Evolutionary conservation across 495 filamentous ascomycete species (phyloP).

Genomic region (Aspergillus bridgeri): DNA sequence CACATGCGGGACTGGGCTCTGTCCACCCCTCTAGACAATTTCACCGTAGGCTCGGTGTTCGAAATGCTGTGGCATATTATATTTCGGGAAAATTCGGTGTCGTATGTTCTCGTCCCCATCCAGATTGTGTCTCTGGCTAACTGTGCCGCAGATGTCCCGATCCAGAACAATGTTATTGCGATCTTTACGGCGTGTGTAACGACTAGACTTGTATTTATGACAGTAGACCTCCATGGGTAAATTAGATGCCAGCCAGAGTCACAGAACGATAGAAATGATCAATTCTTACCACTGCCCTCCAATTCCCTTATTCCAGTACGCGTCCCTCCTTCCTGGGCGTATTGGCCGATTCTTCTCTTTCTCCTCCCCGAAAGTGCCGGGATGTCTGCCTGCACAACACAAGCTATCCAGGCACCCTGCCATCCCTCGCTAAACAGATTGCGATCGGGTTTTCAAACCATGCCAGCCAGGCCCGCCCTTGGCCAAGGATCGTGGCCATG

Average conservation of each 20-base stretch:
- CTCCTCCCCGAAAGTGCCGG: too few species aligned
- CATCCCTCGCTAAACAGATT: too few species aligned
- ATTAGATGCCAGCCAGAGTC: background rate
- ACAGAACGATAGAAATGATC: background rate
- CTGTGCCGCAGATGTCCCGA: conserved; percentile 6
- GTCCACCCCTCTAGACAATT: conserved; percentile 45
- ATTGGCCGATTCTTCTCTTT: too few species aligned
- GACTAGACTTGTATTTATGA: background rate
- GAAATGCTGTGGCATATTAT: conserved; percentile 65
- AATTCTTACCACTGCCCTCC: background rate
- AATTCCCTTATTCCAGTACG: background rate
- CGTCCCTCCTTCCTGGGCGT: too few species aligned
- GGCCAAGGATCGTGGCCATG: too few species aligned
- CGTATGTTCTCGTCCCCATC: background rate
- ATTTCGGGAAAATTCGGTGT: conserved; percentile 25
- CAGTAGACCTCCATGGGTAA: background rate
- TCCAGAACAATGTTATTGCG: conserved; percentile 12
- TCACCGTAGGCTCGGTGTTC: conserved; percentile 52
- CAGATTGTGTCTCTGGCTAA: background rate
- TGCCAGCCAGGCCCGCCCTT: too few species aligned
- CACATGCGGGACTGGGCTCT: conserved; percentile 52
- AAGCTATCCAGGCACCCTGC: too few species aligned
- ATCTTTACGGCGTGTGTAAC: conserved; percentile 9
- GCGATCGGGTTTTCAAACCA: too few species aligned
- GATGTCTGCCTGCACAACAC: too few species aligned